Evolutionary conservation across 78 protist species (phyloP).

Genomic region (Fonticula alba): DNA sequence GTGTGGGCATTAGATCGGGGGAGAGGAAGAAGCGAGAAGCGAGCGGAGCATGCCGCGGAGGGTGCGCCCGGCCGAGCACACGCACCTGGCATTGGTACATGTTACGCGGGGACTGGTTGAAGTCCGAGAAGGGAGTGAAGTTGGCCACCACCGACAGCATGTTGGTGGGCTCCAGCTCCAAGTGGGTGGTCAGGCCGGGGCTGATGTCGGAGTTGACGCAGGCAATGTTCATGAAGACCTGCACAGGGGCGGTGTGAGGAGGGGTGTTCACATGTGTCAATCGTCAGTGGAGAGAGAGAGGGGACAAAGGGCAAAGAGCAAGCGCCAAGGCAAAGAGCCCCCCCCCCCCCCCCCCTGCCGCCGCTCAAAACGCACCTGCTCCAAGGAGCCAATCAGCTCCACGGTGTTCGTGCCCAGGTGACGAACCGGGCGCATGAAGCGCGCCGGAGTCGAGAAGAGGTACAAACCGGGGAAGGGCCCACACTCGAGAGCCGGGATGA

Average conservation of each 20-base stretch:
- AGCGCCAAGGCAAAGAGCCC: too few relatives aligned
- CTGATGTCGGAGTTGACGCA: constrained; percentile 16
- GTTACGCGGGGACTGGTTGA: constrained; percentile 83
- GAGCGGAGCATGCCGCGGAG: too few relatives aligned
- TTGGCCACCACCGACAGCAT: constrained; percentile 73
- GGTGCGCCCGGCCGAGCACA: too few relatives aligned
- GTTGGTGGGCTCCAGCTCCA: constrained; percentile 52
- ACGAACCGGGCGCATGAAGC: constrained; percentile 79
- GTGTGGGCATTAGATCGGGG: background rate
- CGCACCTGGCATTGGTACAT: too few relatives aligned
- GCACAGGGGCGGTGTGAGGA: background rate
- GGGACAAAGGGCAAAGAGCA: too few relatives aligned
- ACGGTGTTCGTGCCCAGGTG: constrained; percentile 17
- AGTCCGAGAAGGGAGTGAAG: constrained; percentile 85
- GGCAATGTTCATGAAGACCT: constrained; percentile 68
- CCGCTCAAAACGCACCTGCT: constrained; percentile 37
- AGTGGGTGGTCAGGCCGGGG: constrained; percentile 37
- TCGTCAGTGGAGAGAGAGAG: background rate
- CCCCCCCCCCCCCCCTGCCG: too few relatives aligned
- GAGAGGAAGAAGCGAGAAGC: background rate
- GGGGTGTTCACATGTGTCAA: background rate
- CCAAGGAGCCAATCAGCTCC: constrained; percentile 78
- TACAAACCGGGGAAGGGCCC: constrained; percentile 22
- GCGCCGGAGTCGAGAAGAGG: constrained; percentile 44
- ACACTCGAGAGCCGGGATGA: background rate